Conservation (phyloP, 2,329 filamentous ascomycete genomes). For the Aureobasidium sp. region DNA sequence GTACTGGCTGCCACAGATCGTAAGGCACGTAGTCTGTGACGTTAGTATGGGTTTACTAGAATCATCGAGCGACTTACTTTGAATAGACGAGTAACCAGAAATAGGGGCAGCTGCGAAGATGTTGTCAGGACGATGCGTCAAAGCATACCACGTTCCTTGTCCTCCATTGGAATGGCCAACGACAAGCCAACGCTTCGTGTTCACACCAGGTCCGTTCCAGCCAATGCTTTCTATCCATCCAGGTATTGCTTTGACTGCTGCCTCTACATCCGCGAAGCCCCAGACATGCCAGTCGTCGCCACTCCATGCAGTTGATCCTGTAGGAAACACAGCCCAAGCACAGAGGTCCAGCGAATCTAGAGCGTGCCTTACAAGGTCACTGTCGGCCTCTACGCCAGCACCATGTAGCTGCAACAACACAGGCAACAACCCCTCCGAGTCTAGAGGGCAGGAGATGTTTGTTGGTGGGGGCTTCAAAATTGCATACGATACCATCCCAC, state of each 20-base stretch:
- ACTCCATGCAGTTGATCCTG: constrained; percentile 52
- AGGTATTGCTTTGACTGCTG: constrained; percentile 43
- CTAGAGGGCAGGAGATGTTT: constrained; percentile 20
- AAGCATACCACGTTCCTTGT: constrained; percentile 51
- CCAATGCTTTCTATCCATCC: constrained; percentile 42
- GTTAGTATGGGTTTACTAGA: neutral
- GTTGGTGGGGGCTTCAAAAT: constrained; percentile 48
- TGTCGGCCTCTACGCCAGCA: constrained; percentile 50
- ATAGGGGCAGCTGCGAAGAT: constrained; percentile 51
- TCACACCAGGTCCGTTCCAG: constrained; percentile 44
- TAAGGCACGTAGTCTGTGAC: constrained; percentile 50
- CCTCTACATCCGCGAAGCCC: constrained; percentile 51
- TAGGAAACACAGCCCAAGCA: constrained; percentile 51
- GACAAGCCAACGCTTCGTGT: constrained; percentile 45
- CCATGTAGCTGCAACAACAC: constrained; percentile 50
- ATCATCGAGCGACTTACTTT: constrained; percentile 32
- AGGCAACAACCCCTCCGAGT: constrained; percentile 26
- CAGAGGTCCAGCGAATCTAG: constrained; percentile 47
- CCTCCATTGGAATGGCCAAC: constrained; percentile 55
- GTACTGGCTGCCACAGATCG: constrained; percentile 48
- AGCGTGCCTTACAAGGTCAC: constrained; percentile 38
- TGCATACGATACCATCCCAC: constrained; percentile 50
- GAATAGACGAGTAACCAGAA: constrained; percentile 53
- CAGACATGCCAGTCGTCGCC: constrained; percentile 57
- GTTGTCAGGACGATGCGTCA: constrained; percentile 51